Evolutionary conservation across 1,284 basidiomycete genomes (phyloP), one percentile per base, ranked within the genome.

Genomic region (Farysia itapuensis): DNA sequence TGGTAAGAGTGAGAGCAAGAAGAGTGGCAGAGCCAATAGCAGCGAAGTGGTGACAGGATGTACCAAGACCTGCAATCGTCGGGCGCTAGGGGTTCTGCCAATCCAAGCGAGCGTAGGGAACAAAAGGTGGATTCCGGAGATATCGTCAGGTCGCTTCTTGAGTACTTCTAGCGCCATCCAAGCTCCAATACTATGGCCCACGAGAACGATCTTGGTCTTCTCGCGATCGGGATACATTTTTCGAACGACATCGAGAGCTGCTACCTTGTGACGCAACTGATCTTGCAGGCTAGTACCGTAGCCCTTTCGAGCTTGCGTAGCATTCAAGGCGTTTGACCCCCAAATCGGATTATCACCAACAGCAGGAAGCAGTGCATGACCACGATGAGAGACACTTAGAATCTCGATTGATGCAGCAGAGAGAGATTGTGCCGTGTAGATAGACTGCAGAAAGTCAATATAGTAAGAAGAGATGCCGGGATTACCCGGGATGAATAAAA

Each of bases 401-500:
- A 72, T 64, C 40, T 72, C 69, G 12, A 70, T 37, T 5, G 34
- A 20, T 18, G 11, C 31, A 2, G 20, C 12, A 12, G 30, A 39
- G 29, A 49, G 34, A 2, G 18, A 12, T 0, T 36, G 18, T 2
- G 45, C 35, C 2, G 48, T 37, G 29, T 60, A 46, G 39, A 60
- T 53, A 22, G 49, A 37, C 14, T 56, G 51, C 2, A 72, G 47
- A 33, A 59, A 72, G 16, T 40, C 46, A 11, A 53, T 51, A 45
- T 72, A 72, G 50, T 68, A 72, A 28, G 42, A 43, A 5, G 41
- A 23, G 5, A 72, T 20, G 4, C 69, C 69, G 0, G 69, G 69
- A 38, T 72, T 72, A 31, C 69, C 69, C 1, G 64, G 64, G 22
- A 72, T 59, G 36, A 72, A 70, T 33, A 72, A 39, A 2, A 72